A percentile compares a stretch with the other conserved stretches of the same genome.
Conservation (phyloP, 331 rosid species). For the Acacia pycnantha region DNA sequence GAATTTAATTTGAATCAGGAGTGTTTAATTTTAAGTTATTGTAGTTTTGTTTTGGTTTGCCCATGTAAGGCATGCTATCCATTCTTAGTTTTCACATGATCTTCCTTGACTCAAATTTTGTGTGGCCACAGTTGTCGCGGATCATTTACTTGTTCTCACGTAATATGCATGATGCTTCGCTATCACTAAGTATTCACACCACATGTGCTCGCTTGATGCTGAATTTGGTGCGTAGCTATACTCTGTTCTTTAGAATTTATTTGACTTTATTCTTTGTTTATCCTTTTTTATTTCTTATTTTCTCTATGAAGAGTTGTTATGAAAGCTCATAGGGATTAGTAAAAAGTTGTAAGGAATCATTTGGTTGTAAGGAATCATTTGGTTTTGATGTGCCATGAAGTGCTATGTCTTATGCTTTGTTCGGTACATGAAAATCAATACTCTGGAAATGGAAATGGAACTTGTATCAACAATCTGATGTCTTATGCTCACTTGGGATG, state of each 20-base stretch:
- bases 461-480: not conserved
- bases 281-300: slow-evolving; percentile 3
- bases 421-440: not conserved
- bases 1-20: not conserved
- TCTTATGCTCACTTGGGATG: not conserved
- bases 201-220: slow-evolving; percentile 99
- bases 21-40: not conserved
- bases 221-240: slow-evolving; percentile 74
- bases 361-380: slow-evolving; percentile 7
- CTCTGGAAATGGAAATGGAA: not conserved
- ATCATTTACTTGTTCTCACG: slow-evolving; percentile 97
- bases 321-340: slow-evolving; percentile 1
- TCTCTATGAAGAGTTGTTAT: not conserved
- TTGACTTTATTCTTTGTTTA: slow-evolving; percentile 17
- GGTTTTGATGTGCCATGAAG: slow-evolving; percentile 7
- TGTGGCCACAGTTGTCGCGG: slow-evolving; percentile 75
- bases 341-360: slow-evolving; percentile 8
- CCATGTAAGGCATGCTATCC: not conserved
- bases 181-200: slow-evolving; percentile 95
- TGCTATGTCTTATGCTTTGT: not conserved
- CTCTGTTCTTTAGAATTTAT: slow-evolving; percentile 25
- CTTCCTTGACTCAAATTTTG: not conserved
- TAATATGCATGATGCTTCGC: slow-evolving; percentile 99
- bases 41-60: not conserved
- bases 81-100: not conserved